Evolutionary conservation across 2,329 filamentous ascomycete genomes (phyloP).

Genomic region (Aspergillus arachidicola): DNA sequence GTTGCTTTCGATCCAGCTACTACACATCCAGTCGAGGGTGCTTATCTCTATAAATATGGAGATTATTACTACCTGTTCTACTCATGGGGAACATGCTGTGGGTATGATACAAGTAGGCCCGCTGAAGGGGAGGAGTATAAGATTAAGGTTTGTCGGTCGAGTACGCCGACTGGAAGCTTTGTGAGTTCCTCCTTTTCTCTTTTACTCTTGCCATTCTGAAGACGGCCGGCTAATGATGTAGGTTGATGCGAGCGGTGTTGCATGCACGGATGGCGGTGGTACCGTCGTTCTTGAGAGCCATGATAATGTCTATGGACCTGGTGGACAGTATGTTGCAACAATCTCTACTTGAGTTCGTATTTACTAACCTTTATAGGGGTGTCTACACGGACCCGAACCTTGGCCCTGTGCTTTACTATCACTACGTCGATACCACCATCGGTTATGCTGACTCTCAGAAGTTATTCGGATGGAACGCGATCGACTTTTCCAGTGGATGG

Average conservation of each 20-base stretch:
- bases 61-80: slow-evolving; percentile 68
- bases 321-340: slow-evolving; percentile 59
- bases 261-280: slow-evolving; percentile 61
- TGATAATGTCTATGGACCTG: slow-evolving; percentile 64
- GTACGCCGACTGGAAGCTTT: slow-evolving; percentile 55
- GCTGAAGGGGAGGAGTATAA: slow-evolving; percentile 65
- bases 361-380: slow-evolving; percentile 27
- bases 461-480: slow-evolving; percentile 51
- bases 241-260: slow-evolving; percentile 56
- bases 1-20: slow-evolving; percentile 58
- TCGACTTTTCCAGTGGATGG: slow-evolving; percentile 50
- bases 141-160: slow-evolving; percentile 66
- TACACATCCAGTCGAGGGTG: slow-evolving; percentile 58
- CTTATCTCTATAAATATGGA: slow-evolving; percentile 58
- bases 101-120: slow-evolving; percentile 55
- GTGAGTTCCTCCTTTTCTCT: slow-evolving; percentile 33
- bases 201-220: background rate
- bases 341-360: background rate
- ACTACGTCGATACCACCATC: slow-evolving; percentile 60
- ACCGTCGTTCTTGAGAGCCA: slow-evolving; percentile 61
- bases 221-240: slow-evolving; percentile 3
- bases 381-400: slow-evolving; percentile 35
- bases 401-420: slow-evolving; percentile 64
- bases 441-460: slow-evolving; percentile 54
- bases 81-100: slow-evolving; percentile 63